Evolutionary conservation across 495 filamentous ascomycete species (phyloP), one percentile per base, ranked within the genome.

Genomic region (Talaromyces borbonicus): DNA sequence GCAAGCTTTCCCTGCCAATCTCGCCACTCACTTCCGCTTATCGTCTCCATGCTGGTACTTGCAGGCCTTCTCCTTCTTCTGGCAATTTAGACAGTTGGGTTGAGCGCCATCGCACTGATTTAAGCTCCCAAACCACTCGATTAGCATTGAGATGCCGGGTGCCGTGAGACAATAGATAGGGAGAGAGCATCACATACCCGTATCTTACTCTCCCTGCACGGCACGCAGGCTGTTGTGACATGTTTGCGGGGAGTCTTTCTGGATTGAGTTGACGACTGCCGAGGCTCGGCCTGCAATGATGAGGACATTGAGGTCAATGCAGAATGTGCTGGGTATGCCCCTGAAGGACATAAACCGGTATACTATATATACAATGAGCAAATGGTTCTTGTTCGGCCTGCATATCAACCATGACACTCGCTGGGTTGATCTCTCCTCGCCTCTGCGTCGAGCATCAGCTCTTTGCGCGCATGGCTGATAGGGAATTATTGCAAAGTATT

Each of bases 161-260:
- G n/a, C n/a, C n/a, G n/a, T n/a, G n/a, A n/a, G n/a, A n/a, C 32
- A 9, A 33, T 26, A 49, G 11, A 9, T 31, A 12, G 7, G 23
- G 36, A 33, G 15, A 20, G 23, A 11, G 27, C 15, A 24, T 14
- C 32, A 53, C 60, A 43, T 63, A 71, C 69, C 48, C 66, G 62
- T 30, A 73, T 69, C 33, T 73, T 73, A 38, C 69, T 73, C 54
- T 73, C 69, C 8, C 69, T 66, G 53, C 69, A 73, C 15, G 68
- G 66, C 15, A 69, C 67, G 49, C 69, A 73, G 11, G 69, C 69
- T 1, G 69, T 73, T 0, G 69, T 73, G 41, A 73, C 62, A 54
- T 73, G 69, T 38, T 63, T 71, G 22, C 63, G 62, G 11, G 61
- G 65, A 7, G 58, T 52, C 51, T 57, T 60, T 45, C 67, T 69